Percentiles rank a stretch among this genome's conserved stretches.
Conservation (phyloP, 768 basidiomycete genomes). For the Amanita rubescens region DNA sequence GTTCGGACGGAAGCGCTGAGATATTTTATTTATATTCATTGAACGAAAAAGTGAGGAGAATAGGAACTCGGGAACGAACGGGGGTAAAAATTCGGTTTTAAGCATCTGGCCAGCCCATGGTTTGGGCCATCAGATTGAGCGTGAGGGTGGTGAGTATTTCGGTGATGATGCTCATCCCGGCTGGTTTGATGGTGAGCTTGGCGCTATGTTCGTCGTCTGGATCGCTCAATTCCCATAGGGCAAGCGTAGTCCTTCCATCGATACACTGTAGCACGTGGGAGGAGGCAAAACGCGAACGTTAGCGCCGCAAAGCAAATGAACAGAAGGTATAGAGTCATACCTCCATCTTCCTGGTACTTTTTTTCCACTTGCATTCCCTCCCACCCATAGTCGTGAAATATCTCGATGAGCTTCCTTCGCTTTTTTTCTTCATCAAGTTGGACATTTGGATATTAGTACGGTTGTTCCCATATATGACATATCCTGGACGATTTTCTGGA, state of each 20-base stretch:
- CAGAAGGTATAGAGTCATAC: slow-evolving; percentile 28
- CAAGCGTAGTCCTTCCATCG: slow-evolving; percentile 48
- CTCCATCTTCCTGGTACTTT: slow-evolving; percentile 49
- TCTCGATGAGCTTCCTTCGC: slow-evolving; percentile 59
- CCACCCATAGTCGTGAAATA: slow-evolving; percentile 70
- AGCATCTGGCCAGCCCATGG: slow-evolving; percentile 41
- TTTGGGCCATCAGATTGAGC: slow-evolving; percentile 64
- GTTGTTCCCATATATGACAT: slow-evolving; percentile 64
- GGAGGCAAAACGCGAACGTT: neutral
- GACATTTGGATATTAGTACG: slow-evolving; percentile 48
- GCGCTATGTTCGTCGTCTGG: slow-evolving; percentile 54
- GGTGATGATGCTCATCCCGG: slow-evolving; percentile 57
- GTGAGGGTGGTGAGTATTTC: slow-evolving; percentile 72
- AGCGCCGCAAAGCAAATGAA: neutral
- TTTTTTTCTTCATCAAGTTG: slow-evolving; percentile 48
- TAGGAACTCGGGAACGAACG: too few relatives aligned
- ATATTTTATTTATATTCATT: too few relatives aligned
- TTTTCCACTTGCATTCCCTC: slow-evolving; percentile 71
- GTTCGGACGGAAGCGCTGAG: too few relatives aligned
- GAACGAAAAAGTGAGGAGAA: too few relatives aligned
- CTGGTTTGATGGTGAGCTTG: slow-evolving; percentile 47
- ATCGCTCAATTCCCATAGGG: slow-evolving; percentile 59
- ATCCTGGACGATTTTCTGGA: slow-evolving; percentile 51
- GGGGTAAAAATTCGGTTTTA: too few relatives aligned
- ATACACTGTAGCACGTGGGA: slow-evolving; percentile 38